Evolutionary conservation across 805 yeast species (phyloP).

Genomic region (Blastobotrys americana): DNA sequence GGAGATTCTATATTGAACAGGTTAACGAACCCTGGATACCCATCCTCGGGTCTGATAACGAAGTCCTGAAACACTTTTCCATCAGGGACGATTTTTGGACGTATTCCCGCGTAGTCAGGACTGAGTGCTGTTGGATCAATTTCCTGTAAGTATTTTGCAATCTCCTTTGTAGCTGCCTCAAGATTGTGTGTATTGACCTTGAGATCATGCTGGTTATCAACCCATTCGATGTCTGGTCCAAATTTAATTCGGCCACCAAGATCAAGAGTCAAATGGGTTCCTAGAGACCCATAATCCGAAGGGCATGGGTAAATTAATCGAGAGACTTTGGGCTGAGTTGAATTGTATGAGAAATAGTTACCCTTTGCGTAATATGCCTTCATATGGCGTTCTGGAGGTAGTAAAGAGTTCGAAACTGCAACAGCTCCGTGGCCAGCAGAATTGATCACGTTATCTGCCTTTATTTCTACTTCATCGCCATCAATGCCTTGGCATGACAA

Average conservation of each 20-base stretch:
- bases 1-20: slow-evolving; percentile 85
- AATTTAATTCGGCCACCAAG: slow-evolving; percentile 71
- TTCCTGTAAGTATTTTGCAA: slow-evolving; percentile 56
- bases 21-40: slow-evolving; percentile 71
- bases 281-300: slow-evolving; percentile 65
- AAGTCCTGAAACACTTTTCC: slow-evolving; percentile 58
- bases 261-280: slow-evolving; percentile 82
- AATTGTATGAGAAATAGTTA: slow-evolving; percentile 58
- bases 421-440: slow-evolving; percentile 78
- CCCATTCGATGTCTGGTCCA: slow-evolving; percentile 90
- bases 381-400: slow-evolving; percentile 55
- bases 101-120: slow-evolving; percentile 71
- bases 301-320: slow-evolving; percentile 75
- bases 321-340: slow-evolving; percentile 42
- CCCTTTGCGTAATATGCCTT: slow-evolving; percentile 74
- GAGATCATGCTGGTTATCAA: slow-evolving; percentile 33
- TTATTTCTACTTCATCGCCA: slow-evolving; percentile 22
- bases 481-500: slow-evolving; percentile 15
- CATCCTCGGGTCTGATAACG: slow-evolving; percentile 60
- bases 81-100: slow-evolving; percentile 63
- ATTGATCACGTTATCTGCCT: slow-evolving; percentile 57
- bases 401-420: slow-evolving; percentile 56
- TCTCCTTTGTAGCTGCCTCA: slow-evolving; percentile 49
- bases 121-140: slow-evolving; percentile 44
- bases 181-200: slow-evolving; percentile 36